These are phyloP conservation scores for Pneumocystis oryctolagi DNA, from an alignment of 1,139 yeast genomes.

Conservation along the genomic window DNA sequence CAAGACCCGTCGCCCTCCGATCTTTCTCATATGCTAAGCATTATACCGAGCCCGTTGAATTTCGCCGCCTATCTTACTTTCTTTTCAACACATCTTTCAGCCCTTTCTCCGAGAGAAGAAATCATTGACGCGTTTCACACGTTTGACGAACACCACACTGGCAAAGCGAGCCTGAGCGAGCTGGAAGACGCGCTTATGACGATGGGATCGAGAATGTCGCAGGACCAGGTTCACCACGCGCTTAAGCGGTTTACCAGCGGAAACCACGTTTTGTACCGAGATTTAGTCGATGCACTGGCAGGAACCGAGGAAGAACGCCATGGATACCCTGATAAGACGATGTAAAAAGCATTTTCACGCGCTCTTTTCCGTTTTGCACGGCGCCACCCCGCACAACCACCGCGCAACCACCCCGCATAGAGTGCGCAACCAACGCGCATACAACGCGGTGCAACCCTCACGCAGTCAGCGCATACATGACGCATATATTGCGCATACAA, in stretches of 20 bases:
- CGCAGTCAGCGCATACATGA: too few species aligned
- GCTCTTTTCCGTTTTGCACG: too few species aligned
- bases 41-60: conserved; percentile 45
- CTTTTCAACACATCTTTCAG: conserved; percentile 46
- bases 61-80: conserved; percentile 58
- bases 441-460: too few species aligned
- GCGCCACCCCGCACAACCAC: too few species aligned
- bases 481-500: too few species aligned
- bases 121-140: conserved; percentile 48
- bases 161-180: conserved; percentile 35
- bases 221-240: conserved; percentile 34
- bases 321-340: too few species aligned
- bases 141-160: conserved; percentile 34
- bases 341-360: too few species aligned
- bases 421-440: too few species aligned
- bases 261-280: conserved; percentile 8
- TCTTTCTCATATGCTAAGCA: conserved; percentile 30
- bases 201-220: conserved; percentile 36
- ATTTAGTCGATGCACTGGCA: conserved; percentile 11
- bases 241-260: conserved; percentile 3
- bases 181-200: conserved; percentile 33
- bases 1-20: conserved; percentile 28
- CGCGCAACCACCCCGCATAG: too few species aligned
- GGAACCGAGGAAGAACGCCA: conserved; percentile 9
- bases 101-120: conserved; percentile 46